Evolutionary conservation across 768 basidiomycete species (phyloP).

Genomic region (Podaxis sp.): DNA sequence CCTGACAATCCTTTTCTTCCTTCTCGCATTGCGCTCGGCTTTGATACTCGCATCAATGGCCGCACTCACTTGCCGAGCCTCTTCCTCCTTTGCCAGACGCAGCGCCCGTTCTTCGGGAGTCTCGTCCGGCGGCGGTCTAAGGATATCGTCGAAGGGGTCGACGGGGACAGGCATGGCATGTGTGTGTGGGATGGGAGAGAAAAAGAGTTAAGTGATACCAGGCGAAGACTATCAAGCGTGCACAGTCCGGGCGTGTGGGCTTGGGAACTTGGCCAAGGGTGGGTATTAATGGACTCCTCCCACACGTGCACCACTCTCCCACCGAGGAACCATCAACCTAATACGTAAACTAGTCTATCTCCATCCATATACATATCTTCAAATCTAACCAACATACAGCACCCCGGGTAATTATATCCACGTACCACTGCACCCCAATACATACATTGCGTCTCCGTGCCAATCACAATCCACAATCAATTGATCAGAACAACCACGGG

Average conservation of each 20-base stretch:
- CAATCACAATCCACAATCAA: not conserved
- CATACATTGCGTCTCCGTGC: not conserved
- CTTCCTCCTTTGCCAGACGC: constrained; percentile 61
- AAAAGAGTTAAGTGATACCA: constrained; percentile 18
- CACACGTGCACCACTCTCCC: constrained; percentile 19
- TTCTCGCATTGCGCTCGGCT: constrained; percentile 56
- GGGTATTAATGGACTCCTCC: constrained; percentile 17
- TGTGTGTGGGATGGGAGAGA: constrained; percentile 24
- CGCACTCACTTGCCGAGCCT: constrained; percentile 61
- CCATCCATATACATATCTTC: not conserved
- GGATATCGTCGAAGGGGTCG: constrained; percentile 67
- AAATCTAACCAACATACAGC: not conserved
- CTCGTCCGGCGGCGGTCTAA: constrained; percentile 70
- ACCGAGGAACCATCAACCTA: constrained; percentile 32
- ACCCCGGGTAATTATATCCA: constrained; percentile 10
- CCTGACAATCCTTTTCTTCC: constrained; percentile 70
- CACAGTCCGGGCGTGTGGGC: not conserved
- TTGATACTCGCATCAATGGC: constrained; percentile 78
- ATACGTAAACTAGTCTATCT: constrained; percentile 1
- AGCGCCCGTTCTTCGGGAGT: constrained; percentile 53
- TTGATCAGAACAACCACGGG: not conserved
- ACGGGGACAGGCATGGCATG: constrained; percentile 34
- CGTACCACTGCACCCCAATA: not conserved
- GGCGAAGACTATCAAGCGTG: not conserved
- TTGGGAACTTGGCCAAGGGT: constrained; percentile 10